Evolutionary conservation across 768 basidiomycete genomes (phyloP).

Genomic region (Tulasnella sp.): DNA sequence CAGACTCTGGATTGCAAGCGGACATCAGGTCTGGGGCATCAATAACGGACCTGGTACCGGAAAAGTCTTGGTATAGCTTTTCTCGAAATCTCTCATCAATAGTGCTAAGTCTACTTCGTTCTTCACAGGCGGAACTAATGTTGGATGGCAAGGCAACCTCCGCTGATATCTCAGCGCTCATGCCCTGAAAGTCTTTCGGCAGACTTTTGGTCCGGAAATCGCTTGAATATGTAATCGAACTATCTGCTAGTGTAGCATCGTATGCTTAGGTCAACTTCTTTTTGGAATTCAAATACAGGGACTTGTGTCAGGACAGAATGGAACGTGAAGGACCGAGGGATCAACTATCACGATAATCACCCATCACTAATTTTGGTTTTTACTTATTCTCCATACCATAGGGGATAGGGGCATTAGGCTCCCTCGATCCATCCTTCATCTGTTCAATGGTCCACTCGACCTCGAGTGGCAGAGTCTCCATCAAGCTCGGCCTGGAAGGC

Average conservation of each 20-base stretch:
- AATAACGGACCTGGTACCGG: slow-evolving; percentile 43
- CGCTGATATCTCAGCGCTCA: slow-evolving; percentile 23
- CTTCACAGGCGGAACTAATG: slow-evolving; percentile 27
- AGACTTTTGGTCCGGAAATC: neutral
- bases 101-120: neutral
- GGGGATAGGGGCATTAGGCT: neutral
- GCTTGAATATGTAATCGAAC: neutral
- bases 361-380: neutral
- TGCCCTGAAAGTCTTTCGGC: slow-evolving; percentile 8
- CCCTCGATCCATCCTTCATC: neutral
- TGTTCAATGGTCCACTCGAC: slow-evolving; percentile 16
- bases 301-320: neutral
- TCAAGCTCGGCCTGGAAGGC: slow-evolving; percentile 18
- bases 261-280: neutral
- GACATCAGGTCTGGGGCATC: slow-evolving; percentile 32
- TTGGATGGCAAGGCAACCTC: slow-evolving; percentile 30
- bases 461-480: slow-evolving; percentile 15
- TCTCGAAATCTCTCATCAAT: neutral
- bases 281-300: neutral
- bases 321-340: neutral
- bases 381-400: slow-evolving; percentile 3
- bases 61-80: slow-evolving; percentile 34
- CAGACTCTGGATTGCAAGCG: slow-evolving; percentile 29
- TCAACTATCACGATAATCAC: neutral
- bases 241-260: neutral